phyloP scores from a whole-genome alignment of 1,139 yeast genomes.

The Nakaseomyces delphensis region DNA sequence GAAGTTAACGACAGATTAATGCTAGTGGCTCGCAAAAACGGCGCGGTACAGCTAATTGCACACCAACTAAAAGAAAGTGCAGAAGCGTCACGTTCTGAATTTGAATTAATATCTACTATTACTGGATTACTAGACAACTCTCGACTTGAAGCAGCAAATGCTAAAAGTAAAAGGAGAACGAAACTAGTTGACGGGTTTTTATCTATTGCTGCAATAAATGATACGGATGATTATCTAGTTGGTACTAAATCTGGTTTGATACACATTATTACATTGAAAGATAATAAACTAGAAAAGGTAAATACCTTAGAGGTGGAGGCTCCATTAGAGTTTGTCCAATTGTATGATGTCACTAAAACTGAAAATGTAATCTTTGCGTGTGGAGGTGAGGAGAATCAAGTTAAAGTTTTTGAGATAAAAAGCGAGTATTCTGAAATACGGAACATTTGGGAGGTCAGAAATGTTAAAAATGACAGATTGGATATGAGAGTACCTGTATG shows the following conservation, averaged over 20 bases:
- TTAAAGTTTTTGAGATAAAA: slow-evolving; percentile 43
- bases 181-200: slow-evolving; percentile 26
- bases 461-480: slow-evolving; percentile 57
- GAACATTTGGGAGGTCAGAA: slow-evolving; percentile 48
- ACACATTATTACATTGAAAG: slow-evolving; percentile 34
- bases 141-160: slow-evolving; percentile 18
- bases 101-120: slow-evolving; percentile 14
- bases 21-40: slow-evolving; percentile 28
- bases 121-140: slow-evolving; percentile 19
- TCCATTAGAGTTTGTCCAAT: slow-evolving; percentile 40
- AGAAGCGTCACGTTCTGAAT: slow-evolving; percentile 9
- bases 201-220: slow-evolving; percentile 16
- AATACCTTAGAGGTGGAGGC: slow-evolving; percentile 31
- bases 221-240: slow-evolving; percentile 18
- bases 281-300: slow-evolving; percentile 13
- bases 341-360: slow-evolving; percentile 37
- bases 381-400: slow-evolving; percentile 69
- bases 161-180: slow-evolving; percentile 25
- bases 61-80: slow-evolving; percentile 2
- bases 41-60: slow-evolving; percentile 14
- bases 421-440: slow-evolving; percentile 19
- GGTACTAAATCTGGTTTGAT: slow-evolving; percentile 43
- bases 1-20: slow-evolving; percentile 9
- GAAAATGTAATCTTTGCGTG: slow-evolving; percentile 44
- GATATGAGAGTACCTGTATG: slow-evolving; percentile 63